Evolutionary conservation across 495 filamentous ascomycete genomes (phyloP).

Genomic region (Neurospora hispaniola): DNA sequence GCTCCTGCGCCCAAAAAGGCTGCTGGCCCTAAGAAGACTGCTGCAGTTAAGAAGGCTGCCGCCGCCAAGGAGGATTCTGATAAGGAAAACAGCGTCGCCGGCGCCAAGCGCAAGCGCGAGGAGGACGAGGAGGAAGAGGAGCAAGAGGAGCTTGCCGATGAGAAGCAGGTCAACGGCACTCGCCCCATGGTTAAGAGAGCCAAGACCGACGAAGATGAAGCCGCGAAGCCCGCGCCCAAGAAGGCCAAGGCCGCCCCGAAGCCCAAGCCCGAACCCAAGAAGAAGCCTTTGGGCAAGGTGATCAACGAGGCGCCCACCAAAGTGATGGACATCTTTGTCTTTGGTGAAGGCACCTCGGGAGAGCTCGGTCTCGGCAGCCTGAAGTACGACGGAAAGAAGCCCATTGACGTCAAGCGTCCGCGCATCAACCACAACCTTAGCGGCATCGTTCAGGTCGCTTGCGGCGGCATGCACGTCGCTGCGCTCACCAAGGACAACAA

Average conservation of each 20-base stretch:
- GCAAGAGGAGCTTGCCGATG: slow-evolving; percentile 1
- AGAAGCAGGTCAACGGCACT: slow-evolving; percentile 2
- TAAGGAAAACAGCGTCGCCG: slow-evolving; percentile 22
- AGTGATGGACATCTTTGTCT: slow-evolving; percentile 42
- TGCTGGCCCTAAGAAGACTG: slow-evolving; percentile 27
- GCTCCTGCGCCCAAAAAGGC: slow-evolving; percentile 14
- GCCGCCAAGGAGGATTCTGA: slow-evolving; percentile 15
- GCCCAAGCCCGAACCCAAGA: slow-evolving; percentile 3
- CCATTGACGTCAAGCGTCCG: slow-evolving; percentile 46
- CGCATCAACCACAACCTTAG: slow-evolving; percentile 43
- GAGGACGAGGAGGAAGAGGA: slow-evolving; percentile 9
- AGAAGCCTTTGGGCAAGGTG: slow-evolving; percentile 5
- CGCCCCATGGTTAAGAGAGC: background rate
- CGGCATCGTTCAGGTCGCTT: slow-evolving; percentile 49
- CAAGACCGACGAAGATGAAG: slow-evolving; percentile 3
- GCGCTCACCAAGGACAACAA: slow-evolving; percentile 54
- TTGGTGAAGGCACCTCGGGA: slow-evolving; percentile 43
- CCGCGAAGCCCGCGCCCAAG: slow-evolving; percentile 4
- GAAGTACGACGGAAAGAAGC: slow-evolving; percentile 37
- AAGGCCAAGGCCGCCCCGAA: slow-evolving; percentile 8
- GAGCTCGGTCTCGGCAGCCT: slow-evolving; percentile 43
- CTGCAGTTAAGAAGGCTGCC: background rate
- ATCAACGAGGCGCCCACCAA: slow-evolving; percentile 34
- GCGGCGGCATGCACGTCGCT: slow-evolving; percentile 55
- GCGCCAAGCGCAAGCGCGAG: slow-evolving; percentile 17